Evolutionary conservation across 805 yeast species (phyloP).

Genomic region (Alloascoidea hylecoeti): DNA sequence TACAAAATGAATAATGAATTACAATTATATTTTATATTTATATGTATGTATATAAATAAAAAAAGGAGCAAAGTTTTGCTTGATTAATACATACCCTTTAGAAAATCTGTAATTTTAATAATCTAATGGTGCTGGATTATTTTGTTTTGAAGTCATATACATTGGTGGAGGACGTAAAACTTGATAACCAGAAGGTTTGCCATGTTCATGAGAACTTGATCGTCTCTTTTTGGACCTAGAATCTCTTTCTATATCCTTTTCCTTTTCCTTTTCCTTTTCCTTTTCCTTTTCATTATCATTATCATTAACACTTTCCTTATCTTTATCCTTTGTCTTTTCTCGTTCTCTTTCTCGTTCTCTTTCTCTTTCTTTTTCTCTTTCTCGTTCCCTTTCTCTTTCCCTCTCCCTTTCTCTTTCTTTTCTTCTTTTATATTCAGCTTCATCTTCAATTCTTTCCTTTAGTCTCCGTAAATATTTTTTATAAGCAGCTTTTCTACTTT

Average conservation of each 20-base stretch:
- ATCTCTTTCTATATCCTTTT: neutral
- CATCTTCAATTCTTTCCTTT: conserved; percentile 12
- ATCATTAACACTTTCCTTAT: neutral
- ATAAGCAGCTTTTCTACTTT: conserved; percentile 16
- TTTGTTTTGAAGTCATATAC: neutral
- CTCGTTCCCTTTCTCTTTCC: conserved; percentile 9
- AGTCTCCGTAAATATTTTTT: conserved; percentile 18
- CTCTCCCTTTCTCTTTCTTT: conserved; percentile 10
- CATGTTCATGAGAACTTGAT: conserved; percentile 2
- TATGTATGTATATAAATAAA: too few relatives aligned
- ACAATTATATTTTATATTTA: too few relatives aligned
- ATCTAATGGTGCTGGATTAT: neutral
- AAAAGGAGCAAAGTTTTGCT: too few relatives aligned
- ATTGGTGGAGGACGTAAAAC: conserved; percentile 1
- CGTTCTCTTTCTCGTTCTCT: conserved; percentile 15
- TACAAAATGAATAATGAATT: conserved; percentile 39
- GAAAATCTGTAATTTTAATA: too few relatives aligned
- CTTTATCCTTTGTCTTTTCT: neutral
- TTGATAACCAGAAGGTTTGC: neutral
- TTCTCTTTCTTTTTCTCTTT: conserved; percentile 10
- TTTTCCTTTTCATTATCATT: too few relatives aligned
- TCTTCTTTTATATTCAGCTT: conserved; percentile 5
- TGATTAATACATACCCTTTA: too few relatives aligned
- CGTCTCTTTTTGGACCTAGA: too few relatives aligned
- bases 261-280: neutral